Evolutionary conservation across 192 early-diverging fungal genomes (phyloP), one percentile per base, ranked within the genome.

Genomic region (Podila epicladia): DNA sequence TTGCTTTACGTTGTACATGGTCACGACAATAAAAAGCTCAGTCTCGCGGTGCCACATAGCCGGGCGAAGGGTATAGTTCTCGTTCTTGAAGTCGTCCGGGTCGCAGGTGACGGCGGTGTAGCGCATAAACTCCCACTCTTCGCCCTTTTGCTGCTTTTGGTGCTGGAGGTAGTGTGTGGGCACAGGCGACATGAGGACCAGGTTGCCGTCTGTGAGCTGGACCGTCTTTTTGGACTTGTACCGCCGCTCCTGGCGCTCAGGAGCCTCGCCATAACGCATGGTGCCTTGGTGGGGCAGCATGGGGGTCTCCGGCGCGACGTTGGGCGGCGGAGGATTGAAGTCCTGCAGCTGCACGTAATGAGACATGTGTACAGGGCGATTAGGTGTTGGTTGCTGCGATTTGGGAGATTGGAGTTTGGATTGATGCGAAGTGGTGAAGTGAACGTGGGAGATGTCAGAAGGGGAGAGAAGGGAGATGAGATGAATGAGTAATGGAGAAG

Each of bases 61-160:
- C 24, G 85, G 90, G 3, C 92, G 82, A 9, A 95, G 78, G 33
- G 83, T 86, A 82, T 93, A 95, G 24, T 83, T 77, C 33, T 85
- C 73, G 20, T 83, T 71, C 64, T 83, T 49, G 64, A 93, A 95
- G 57, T 92, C 86, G 59, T 91, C 71, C 9, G 94, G 90, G 73
- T 92, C 89, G 64, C 86, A 91, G 12, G 92, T 93, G 32, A 83
- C 88, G 32, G 93, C 91, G 17, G 92, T 93, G 73, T 95, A 94
- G 77, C 91, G 80, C 85, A 93, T 88, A 67, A 92, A 87, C 61
- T 90, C 92, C 70, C 92, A 94, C 70, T 94, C 93, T 38, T 85
- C 86, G 9, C 84, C 87, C 24, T 88, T 65, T 22, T 67, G 85
- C 33, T 87, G 82, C 53, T 72, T 74, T 11, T 89, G 84, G 62